These are phyloP conservation scores for Termitomyces sp. DNA, from an alignment of 768 basidiomycete genomes.

Conservation along the genomic window DNA sequence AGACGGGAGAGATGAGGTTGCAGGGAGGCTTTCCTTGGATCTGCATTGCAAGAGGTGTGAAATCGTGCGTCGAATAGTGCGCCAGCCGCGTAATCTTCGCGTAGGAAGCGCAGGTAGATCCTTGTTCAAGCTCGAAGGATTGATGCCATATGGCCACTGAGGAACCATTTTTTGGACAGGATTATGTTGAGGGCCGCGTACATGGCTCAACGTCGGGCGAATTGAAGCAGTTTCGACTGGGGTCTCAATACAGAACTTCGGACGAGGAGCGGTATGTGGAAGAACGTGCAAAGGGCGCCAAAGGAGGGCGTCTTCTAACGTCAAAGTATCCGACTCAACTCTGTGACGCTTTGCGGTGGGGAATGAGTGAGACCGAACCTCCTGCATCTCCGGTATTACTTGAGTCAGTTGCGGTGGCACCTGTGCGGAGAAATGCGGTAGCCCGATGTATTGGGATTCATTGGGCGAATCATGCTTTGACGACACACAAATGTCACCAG, in stretches of 20 bases:
- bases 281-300: background rate
- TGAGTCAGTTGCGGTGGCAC: background rate
- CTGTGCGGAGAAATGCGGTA: background rate
- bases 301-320: background rate
- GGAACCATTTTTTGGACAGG: too few relatives aligned
- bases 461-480: background rate
- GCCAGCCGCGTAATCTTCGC: background rate
- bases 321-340: background rate
- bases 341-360: background rate
- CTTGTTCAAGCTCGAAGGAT: background rate
- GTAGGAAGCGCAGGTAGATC: background rate
- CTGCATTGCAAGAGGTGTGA: background rate
- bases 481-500: background rate
- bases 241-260: background rate
- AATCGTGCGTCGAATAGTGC: background rate
- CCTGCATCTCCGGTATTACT: background rate
- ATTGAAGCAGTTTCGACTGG: background rate
- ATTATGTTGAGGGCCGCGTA: too few relatives aligned
- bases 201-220: background rate
- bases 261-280: background rate
- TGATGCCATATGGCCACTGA: background rate
- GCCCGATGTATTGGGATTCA: too few relatives aligned
- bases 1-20: background rate
- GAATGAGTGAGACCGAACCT: background rate
- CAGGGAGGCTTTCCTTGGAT: background rate